A percentile compares a stretch with the other conserved stretches of the same genome.
phyloP scores from a whole-genome alignment of 1,284 basidiomycete genomes.

The Coniferiporia weirii region DNA sequence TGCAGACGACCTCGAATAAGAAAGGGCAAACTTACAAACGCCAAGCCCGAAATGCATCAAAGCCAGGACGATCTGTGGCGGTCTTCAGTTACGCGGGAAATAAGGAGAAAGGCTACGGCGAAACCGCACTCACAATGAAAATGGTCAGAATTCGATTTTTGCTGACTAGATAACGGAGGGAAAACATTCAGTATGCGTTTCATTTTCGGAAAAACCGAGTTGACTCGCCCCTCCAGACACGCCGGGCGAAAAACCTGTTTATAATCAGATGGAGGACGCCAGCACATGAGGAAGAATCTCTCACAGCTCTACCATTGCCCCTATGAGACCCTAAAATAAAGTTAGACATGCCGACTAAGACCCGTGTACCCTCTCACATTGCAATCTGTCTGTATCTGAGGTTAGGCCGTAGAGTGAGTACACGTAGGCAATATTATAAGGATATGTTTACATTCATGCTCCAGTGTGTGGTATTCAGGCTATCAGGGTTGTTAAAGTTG shows the following conservation, averaged over 20 bases:
- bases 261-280: constrained; percentile 5
- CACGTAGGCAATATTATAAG: background rate
- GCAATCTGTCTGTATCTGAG: constrained; percentile 28
- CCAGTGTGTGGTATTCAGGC: constrained; percentile 26
- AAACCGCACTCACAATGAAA: constrained; percentile 24
- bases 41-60: constrained; percentile 24
- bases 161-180: constrained; percentile 21
- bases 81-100: background rate
- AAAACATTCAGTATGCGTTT: background rate
- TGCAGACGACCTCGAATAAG: background rate
- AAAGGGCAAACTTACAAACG: constrained; percentile 21
- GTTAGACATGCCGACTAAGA: background rate
- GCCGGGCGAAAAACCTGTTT: constrained; percentile 28
- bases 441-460: constrained; percentile 26
- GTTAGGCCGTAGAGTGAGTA: background rate
- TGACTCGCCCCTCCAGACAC: constrained; percentile 28
- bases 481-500: constrained; percentile 24
- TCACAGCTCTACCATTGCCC: constrained; percentile 27
- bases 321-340: constrained; percentile 22
- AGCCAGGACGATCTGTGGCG: constrained; percentile 22
- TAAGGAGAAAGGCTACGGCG: constrained; percentile 1
- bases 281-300: background rate
- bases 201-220: background rate
- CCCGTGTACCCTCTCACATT: constrained; percentile 22
- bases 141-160: constrained; percentile 25